These are phyloP conservation scores for Physcomitrellopsis africana DNA, from an alignment of 225 moss, liverwort and hornwort genomes.

Conservation along the genomic window DNA sequence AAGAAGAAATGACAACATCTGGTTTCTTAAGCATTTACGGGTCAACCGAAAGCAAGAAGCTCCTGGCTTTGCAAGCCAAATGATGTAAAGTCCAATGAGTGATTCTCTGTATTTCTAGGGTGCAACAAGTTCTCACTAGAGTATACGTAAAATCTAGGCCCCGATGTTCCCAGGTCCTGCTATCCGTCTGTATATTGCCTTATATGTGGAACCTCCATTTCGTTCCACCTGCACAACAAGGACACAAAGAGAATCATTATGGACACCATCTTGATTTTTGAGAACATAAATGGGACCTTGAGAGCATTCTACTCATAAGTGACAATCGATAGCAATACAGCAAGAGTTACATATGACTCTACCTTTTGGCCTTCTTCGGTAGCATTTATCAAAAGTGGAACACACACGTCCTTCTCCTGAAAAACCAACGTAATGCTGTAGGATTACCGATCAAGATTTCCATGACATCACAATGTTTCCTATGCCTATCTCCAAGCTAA, in stretches of 20 bases:
- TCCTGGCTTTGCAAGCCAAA: too few species aligned
- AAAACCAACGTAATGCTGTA: conserved; percentile 22
- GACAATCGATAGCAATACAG: not conserved
- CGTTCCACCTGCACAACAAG: conserved; percentile 74
- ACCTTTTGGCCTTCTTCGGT: conserved; percentile 99
- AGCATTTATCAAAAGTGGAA: conserved; percentile 75
- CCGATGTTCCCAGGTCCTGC: conserved; percentile 42
- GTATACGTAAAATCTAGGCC: conserved; percentile 24
- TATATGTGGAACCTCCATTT: conserved; percentile 75
- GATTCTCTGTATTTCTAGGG: not conserved
- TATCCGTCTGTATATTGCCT: conserved; percentile 80
- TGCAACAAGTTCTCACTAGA: not conserved
- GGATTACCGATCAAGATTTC: not conserved
- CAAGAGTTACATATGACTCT: conserved; percentile 2
- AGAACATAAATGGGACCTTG: conserved; percentile 2
- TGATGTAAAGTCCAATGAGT: too few species aligned
- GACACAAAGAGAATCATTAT: not conserved
- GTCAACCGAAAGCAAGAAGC: too few species aligned
- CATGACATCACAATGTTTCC: not conserved
- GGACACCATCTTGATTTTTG: not conserved
- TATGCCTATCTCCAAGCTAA: not conserved
- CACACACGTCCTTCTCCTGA: conserved; percentile 79
- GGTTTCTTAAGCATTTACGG: too few species aligned
- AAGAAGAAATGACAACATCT: too few species aligned
- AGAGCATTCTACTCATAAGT: conserved; percentile 9